phyloP scores from a whole-genome alignment of 495 filamentous ascomycete species.

The Mytilinidion resinicola region DNA sequence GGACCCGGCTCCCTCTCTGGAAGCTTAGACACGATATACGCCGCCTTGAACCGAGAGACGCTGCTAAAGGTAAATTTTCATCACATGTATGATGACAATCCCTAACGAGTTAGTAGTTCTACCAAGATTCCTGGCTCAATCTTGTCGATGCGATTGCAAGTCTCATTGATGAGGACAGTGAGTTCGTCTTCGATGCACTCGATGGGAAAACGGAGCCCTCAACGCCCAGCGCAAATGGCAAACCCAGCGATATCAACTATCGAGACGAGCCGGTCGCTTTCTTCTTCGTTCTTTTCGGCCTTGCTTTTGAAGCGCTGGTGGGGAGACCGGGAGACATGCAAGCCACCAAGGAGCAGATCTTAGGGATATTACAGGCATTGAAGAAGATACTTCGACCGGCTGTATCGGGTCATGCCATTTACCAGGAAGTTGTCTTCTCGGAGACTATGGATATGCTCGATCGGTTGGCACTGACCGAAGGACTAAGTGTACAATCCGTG shows the following conservation, averaged over 20 bases:
- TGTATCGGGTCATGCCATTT: constrained; percentile 95
- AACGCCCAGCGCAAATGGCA: constrained; percentile 30
- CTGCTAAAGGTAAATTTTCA: constrained; percentile 58
- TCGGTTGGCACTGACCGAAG: constrained; percentile 85
- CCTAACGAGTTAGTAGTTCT: constrained; percentile 53
- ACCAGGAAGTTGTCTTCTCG: constrained; percentile 90
- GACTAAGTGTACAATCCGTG: constrained; percentile 78
- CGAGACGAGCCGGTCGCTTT: constrained; percentile 97
- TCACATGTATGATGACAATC: constrained; percentile 1
- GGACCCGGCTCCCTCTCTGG: constrained; percentile 67
- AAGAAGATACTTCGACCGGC: constrained; percentile 92
- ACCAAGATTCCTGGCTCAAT: constrained; percentile 95
- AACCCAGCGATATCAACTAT: constrained; percentile 79
- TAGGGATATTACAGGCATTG: constrained; percentile 83
- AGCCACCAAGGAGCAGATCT: constrained; percentile 68
- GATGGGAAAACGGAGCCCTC: constrained; percentile 67
- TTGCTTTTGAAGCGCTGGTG: constrained; percentile 91
- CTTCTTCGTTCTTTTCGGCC: constrained; percentile 96
- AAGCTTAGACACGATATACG: constrained; percentile 83
- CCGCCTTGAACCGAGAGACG: constrained; percentile 89
- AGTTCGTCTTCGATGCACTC: constrained; percentile 92
- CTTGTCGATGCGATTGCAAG: constrained; percentile 96
- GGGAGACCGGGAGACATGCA: constrained; percentile 68
- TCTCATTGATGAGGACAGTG: constrained; percentile 93
- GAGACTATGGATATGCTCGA: constrained; percentile 96